Evolutionary conservation across 768 basidiomycete genomes (phyloP).

Genomic region (Obba rivulosa): DNA sequence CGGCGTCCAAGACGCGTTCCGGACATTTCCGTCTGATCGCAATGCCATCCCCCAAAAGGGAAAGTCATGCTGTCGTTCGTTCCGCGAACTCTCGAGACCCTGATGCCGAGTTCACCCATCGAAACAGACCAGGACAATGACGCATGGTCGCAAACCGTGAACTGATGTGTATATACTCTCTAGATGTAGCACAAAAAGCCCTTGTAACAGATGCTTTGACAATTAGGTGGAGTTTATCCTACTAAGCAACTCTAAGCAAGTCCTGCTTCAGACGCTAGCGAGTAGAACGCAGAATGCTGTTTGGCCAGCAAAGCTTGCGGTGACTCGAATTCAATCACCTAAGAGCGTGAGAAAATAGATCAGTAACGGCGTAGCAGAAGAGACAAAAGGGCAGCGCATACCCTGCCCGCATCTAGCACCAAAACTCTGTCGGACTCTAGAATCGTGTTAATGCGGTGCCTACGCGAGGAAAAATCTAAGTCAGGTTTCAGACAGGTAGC

Average conservation of each 20-base stretch:
- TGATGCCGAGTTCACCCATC: background rate
- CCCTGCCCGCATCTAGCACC: constrained; percentile 77
- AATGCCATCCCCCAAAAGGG: no score
- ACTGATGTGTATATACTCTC: no score
- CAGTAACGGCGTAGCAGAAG: background rate
- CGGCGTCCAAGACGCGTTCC: no score
- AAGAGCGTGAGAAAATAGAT: constrained; percentile 6
- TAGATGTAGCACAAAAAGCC: no score
- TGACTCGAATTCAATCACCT: constrained; percentile 76
- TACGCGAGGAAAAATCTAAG: constrained; percentile 19
- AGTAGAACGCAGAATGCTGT: constrained; percentile 51
- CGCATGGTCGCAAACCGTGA: no score
- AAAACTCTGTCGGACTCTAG: constrained; percentile 76
- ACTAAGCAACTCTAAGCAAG: constrained; percentile 14
- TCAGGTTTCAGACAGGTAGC: background rate
- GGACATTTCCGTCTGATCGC: no score
- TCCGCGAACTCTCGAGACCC: no score
- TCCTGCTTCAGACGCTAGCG: constrained; percentile 62
- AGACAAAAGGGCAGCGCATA: constrained; percentile 21
- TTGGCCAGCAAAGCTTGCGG: constrained; percentile 62
- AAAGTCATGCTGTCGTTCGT: no score
- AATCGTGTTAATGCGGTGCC: constrained; percentile 80
- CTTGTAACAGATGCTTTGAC: no score
- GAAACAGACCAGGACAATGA: no score
- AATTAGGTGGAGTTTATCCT: background rate